phyloP scores from a whole-genome alignment of 345 rosid species.

The Psidium friedrichsthalianum region DNA sequence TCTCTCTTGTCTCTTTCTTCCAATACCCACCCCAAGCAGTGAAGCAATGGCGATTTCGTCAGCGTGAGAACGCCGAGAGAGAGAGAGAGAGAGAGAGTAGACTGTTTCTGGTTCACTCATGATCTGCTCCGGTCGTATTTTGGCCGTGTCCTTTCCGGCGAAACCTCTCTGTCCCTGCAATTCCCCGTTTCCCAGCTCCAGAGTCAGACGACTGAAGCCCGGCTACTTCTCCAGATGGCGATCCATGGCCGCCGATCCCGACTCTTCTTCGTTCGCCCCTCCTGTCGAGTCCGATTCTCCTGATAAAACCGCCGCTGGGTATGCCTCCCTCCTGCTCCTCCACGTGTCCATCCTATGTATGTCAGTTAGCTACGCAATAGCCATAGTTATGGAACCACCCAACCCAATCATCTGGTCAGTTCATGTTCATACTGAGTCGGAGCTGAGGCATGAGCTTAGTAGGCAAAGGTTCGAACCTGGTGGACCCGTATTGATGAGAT shows the following conservation, averaged over 20 bases:
- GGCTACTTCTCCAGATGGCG: slow-evolving; percentile 35
- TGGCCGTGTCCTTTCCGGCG: slow-evolving; percentile 40
- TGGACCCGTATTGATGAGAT: not conserved
- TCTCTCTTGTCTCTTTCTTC: not conserved
- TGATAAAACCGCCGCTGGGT: slow-evolving; percentile 31
- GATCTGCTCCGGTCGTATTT: slow-evolving; percentile 43
- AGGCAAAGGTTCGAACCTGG: not conserved
- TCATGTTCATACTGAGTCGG: not conserved
- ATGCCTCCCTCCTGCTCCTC: not conserved
- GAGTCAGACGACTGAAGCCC: slow-evolving; percentile 7
- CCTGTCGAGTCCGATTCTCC: slow-evolving; percentile 48
- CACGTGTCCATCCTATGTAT: not conserved
- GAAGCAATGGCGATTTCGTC: not conserved
- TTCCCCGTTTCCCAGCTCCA: not conserved
- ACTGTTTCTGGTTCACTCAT: slow-evolving; percentile 7
- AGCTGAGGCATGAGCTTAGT: not conserved
- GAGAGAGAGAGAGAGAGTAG: not conserved
- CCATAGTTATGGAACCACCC: not conserved
- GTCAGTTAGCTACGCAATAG: not conserved
- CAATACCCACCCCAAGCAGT: not conserved
- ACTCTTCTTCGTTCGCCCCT: slow-evolving; percentile 28
- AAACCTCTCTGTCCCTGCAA: slow-evolving; percentile 15
- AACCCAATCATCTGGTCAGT: not conserved
- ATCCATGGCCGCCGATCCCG: slow-evolving; percentile 40
- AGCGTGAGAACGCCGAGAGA: not conserved